Base-by-base conservation (phyloP, 805 yeast species). In the Candida insectorum region DNA sequence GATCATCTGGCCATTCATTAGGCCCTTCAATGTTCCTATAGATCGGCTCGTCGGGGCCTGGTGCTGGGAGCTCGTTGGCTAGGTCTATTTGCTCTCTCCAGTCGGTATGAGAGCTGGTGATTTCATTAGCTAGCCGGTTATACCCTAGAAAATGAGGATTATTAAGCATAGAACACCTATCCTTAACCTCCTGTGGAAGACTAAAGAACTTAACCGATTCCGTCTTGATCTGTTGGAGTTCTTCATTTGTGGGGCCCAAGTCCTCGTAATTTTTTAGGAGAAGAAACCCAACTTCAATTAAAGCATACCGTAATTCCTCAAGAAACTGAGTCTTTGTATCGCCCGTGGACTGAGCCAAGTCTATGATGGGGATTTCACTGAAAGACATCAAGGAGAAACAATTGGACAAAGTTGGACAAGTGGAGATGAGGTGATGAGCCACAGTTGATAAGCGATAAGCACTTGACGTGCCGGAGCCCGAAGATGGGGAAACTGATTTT, bases 71-170 rank as follows among this genome's bases (percentile, higher is more conserved):
- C 39, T 69, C 75, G 5, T 79, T 73, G 4, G 75, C 82, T 36
- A 78, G 58, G 47, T 78, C 84, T 38, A 72, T 69, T 52, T 79
- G 84, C 45, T 78, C 85, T 36, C 83, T 58, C 69, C 78, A 68
- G 47, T 78, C 85, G 3, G 72, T 62, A 16, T 58, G 58, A 15
- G 59, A 58, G 9, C 77, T 75, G 0, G 83, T 77, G 32, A 73
- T 69, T 45, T 77, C 83, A 37, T 75, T 73, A 5, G 79, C 82
- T 16, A 77, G 56, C 23, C 67, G 56, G 19, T 77, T 69, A 59
- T 70, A 79, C 4, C 80, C 85, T 46, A 70, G 64, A 43, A 79
- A 77, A 44, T 77, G 81, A 5, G 77, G 77, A 40, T 73, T 74
- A 43, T 65, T 61, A 29, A 61, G 69, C 84, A 73, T 77, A 28